Percentiles rank a stretch among this genome's conserved stretches.
Conservation (phyloP, 225 moss, liverwort and hornwort genomes). For the Anthoceros angustus region DNA sequence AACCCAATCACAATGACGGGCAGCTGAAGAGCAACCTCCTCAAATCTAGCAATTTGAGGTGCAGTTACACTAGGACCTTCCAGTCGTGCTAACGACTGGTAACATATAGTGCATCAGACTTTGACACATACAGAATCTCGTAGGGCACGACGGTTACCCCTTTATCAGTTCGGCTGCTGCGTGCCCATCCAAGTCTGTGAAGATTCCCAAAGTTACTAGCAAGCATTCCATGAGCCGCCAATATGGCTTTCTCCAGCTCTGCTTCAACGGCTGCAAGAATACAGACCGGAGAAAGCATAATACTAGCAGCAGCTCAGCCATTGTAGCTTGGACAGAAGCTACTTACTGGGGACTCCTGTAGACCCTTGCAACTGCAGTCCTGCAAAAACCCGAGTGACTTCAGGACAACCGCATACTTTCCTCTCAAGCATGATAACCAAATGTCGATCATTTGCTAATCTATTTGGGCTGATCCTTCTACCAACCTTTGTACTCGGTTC, state of each 20-base stretch:
- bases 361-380: neutral
- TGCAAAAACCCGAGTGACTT: neutral
- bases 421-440: neutral
- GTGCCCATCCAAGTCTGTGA: conserved; percentile 66
- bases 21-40: too few relatives aligned
- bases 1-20: too few relatives aligned
- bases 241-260: conserved; percentile 71
- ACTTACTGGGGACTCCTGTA: conserved; percentile 1
- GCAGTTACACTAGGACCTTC: too few relatives aligned
- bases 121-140: neutral
- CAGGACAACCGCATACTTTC: neutral
- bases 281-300: neutral
- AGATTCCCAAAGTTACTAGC: conserved; percentile 73
- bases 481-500: conserved; percentile 66
- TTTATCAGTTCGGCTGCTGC: conserved; percentile 94
- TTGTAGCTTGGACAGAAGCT: neutral
- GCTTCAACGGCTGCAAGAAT: conserved; percentile 59
- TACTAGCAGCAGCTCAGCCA: neutral
- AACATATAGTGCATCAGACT: neutral
- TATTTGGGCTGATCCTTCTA: neutral
- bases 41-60: too few relatives aligned
- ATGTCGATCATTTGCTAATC: neutral
- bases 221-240: conserved; percentile 72
- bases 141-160: conserved; percentile 34
- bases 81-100: neutral